Evolutionary conservation across 2,329 filamentous ascomycete species (phyloP).

Genomic region (Aaosphaeria arxii): DNA sequence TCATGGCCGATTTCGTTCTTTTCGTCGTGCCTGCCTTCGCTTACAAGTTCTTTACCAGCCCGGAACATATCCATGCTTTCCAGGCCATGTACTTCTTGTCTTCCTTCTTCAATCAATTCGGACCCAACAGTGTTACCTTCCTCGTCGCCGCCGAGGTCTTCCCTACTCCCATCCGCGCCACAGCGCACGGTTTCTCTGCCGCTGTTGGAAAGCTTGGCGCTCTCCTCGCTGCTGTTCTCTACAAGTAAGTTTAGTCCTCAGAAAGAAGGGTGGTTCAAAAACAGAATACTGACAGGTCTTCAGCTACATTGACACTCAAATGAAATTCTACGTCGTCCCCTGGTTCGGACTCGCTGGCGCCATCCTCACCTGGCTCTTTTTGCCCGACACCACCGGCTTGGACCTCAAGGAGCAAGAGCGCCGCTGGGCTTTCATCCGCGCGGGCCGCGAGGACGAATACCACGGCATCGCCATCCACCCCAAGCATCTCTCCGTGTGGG

Average conservation of each 20-base stretch:
- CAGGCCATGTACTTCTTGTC: slow-evolving; percentile 98
- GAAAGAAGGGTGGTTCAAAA: too few species aligned
- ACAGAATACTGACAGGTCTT: too few species aligned
- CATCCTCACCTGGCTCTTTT: slow-evolving; percentile 77
- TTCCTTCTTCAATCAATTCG: slow-evolving; percentile 99
- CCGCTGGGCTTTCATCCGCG: slow-evolving; percentile 82
- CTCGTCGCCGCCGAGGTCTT: slow-evolving; percentile 95
- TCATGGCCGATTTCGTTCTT: slow-evolving; percentile 88
- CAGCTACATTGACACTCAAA: slow-evolving; percentile 75
- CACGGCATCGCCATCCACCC: slow-evolving; percentile 92
- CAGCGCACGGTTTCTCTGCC: slow-evolving; percentile 92
- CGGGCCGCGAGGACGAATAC: slow-evolving; percentile 76
- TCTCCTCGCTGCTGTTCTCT: slow-evolving; percentile 80
- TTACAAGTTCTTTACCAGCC: slow-evolving; percentile 75
- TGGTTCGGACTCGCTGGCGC: slow-evolving; percentile 93
- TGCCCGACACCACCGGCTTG: slow-evolving; percentile 95
- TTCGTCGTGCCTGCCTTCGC: slow-evolving; percentile 90
- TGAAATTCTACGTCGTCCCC: slow-evolving; percentile 87
- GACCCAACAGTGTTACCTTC: slow-evolving; percentile 95
- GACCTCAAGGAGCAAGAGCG: slow-evolving; percentile 97
- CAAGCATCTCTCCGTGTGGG: slow-evolving; percentile 83
- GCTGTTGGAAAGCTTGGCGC: slow-evolving; percentile 87
- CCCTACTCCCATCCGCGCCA: slow-evolving; percentile 88
- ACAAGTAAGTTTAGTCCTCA: slow-evolving; percentile 53
- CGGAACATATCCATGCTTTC: slow-evolving; percentile 76